These are phyloP conservation scores for Dentiscutata heterogama DNA, from an alignment of 371 early-diverging fungal species.

Conservation along the genomic window DNA sequence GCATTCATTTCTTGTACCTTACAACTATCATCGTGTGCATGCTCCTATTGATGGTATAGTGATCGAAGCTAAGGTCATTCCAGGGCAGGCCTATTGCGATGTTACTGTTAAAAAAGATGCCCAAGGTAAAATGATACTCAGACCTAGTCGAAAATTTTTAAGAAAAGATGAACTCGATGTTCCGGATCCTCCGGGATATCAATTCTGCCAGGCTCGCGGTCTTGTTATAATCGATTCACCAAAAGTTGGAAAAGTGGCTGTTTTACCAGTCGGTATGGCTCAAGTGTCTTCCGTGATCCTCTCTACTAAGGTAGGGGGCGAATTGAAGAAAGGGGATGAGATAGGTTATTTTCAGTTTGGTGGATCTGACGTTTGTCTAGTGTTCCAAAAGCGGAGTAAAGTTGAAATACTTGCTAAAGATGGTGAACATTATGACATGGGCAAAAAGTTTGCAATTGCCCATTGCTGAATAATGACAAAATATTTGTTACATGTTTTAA, in stretches of 20 bases:
- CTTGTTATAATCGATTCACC: slow-evolving; percentile 3
- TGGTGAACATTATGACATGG: not conserved
- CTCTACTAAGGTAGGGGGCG: not conserved
- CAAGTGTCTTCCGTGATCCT: slow-evolving; percentile 31
- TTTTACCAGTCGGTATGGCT: slow-evolving; percentile 36
- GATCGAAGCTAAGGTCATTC: slow-evolving; percentile 27
- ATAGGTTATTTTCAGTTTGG: slow-evolving; percentile 36
- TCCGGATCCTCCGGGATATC: slow-evolving; percentile 23
- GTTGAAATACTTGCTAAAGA: slow-evolving; percentile 9
- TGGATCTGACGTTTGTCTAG: slow-evolving; percentile 34
- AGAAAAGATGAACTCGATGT: not conserved
- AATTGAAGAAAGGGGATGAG: slow-evolving; percentile 18
- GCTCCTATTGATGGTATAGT: slow-evolving; percentile 70
- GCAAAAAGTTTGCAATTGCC: slow-evolving; percentile 30
- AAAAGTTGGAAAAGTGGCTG: slow-evolving; percentile 32
- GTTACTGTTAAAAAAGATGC: not conserved
- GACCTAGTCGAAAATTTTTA: not conserved
- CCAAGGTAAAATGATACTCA: not conserved
- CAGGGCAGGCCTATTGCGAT: slow-evolving; percentile 11
- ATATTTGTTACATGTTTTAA: too few species aligned
- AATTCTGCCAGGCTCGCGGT: slow-evolving; percentile 36
- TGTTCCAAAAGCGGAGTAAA: slow-evolving; percentile 6
- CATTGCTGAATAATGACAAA: not conserved
- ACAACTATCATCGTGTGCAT: slow-evolving; percentile 87
- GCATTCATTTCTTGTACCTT: slow-evolving; percentile 80